Evolutionary conservation across 2,329 filamentous ascomycete species (phyloP).

Genomic region (Phaeosphaeriaceae sp.): DNA sequence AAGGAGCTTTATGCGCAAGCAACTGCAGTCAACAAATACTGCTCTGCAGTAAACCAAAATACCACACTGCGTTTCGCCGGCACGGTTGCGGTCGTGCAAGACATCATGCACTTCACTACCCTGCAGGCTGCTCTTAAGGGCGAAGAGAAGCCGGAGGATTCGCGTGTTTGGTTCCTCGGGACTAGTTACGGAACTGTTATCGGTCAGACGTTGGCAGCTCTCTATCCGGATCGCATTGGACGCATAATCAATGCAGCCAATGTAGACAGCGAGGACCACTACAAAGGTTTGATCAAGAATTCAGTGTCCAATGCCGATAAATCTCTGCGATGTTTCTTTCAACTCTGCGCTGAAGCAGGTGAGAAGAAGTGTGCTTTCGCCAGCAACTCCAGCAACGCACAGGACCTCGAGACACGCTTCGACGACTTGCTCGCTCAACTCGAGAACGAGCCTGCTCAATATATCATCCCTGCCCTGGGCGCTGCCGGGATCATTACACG

Average conservation of each 20-base stretch:
- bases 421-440: slow-evolving; percentile 8
- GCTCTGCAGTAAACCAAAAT: slow-evolving; percentile 10
- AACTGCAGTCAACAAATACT: slow-evolving; percentile 4
- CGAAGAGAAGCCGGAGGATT: slow-evolving; percentile 31
- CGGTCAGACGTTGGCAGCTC: slow-evolving; percentile 53
- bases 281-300: slow-evolving; percentile 3
- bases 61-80: slow-evolving; percentile 12
- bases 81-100: slow-evolving; percentile 35
- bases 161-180: slow-evolving; percentile 46
- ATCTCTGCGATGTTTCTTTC: slow-evolving; percentile 56
- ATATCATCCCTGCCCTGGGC: neutral
- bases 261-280: slow-evolving; percentile 34
- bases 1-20: slow-evolving; percentile 12
- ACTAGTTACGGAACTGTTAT: slow-evolving; percentile 55
- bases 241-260: slow-evolving; percentile 53
- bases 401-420: slow-evolving; percentile 13
- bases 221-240: slow-evolving; percentile 48
- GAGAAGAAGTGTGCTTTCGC: slow-evolving; percentile 14
- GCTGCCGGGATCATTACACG: slow-evolving; percentile 4
- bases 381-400: neutral
- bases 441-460: slow-evolving; percentile 26
- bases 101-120: slow-evolving; percentile 38
- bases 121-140: slow-evolving; percentile 18
- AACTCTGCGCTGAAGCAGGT: slow-evolving; percentile 60
- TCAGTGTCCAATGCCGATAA: slow-evolving; percentile 5